These are phyloP conservation scores for Trichoderma koningii DNA, from an alignment of 2,329 filamentous ascomycete species.

Conservation along the genomic window DNA sequence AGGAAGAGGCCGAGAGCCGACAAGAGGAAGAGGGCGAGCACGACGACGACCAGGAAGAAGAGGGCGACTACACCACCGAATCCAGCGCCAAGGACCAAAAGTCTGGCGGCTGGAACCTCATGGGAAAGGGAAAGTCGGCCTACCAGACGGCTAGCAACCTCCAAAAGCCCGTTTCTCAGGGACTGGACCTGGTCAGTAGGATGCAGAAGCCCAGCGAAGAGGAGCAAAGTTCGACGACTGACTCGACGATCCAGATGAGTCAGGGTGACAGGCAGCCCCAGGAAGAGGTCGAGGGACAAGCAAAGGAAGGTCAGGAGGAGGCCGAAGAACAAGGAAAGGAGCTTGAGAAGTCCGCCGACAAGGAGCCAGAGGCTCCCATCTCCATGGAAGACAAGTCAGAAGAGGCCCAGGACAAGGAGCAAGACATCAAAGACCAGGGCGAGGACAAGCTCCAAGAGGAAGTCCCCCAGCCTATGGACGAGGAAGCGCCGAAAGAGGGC, in stretches of 20 bases:
- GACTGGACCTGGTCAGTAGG: constrained; percentile 29
- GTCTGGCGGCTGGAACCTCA: constrained; percentile 36
- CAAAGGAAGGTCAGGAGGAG: not conserved
- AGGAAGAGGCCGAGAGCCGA: constrained; percentile 40
- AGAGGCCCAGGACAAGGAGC: not conserved
- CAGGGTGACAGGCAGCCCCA: constrained; percentile 11
- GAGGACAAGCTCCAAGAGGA: constrained; percentile 9
- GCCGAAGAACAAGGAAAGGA: not conserved
- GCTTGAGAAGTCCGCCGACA: not conserved
- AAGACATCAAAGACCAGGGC: not conserved
- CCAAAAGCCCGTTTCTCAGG: constrained; percentile 33
- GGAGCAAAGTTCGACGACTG: constrained; percentile 1
- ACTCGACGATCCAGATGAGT: constrained; percentile 2
- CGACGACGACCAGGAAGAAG: constrained; percentile 41
- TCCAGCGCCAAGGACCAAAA: constrained; percentile 37
- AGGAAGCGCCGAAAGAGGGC: not conserved
- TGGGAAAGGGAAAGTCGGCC: constrained; percentile 37
- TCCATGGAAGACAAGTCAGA: constrained; percentile 20
- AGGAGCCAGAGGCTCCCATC: not conserved
- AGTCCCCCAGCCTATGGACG: constrained; percentile 6
- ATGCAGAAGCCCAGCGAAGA: constrained; percentile 26
- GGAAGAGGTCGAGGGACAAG: constrained; percentile 1
- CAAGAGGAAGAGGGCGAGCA: constrained; percentile 36
- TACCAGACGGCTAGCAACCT: constrained; percentile 30
- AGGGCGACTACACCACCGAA: constrained; percentile 47